These are phyloP conservation scores for Goniomonas avonlea DNA, from an alignment of 78 protist species.

Conservation along the genomic window DNA sequence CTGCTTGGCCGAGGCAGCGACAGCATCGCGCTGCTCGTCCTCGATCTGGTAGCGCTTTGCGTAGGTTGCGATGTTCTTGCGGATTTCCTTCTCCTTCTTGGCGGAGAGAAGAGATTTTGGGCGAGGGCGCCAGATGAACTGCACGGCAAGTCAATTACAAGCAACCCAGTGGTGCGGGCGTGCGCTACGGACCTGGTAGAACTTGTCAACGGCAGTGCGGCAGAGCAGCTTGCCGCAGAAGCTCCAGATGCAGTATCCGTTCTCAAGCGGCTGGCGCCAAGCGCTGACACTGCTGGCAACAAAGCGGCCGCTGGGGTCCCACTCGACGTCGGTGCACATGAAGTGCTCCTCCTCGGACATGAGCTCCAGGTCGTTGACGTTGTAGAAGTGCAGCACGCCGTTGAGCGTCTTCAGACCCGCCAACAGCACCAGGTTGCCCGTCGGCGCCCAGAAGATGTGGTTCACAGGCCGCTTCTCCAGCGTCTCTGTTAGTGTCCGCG, in stretches of 20 bases:
- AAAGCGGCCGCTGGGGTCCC: constrained; percentile 92
- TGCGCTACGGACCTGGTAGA: constrained; percentile 50
- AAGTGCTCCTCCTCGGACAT: constrained; percentile 69
- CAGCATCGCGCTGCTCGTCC: too few relatives aligned
- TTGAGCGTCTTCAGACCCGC: constrained; percentile 11
- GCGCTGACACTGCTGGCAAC: constrained; percentile 58
- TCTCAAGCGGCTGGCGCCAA: constrained; percentile 65
- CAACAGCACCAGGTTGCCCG: constrained; percentile 3
- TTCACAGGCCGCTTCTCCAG: constrained; percentile 34
- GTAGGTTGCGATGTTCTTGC: constrained; percentile 1
- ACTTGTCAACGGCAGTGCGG: constrained; percentile 52
- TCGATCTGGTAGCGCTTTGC: not conserved
- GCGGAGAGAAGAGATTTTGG: constrained; percentile 65
- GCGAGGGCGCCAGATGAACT: constrained; percentile 80
- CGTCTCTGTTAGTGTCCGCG: not conserved
- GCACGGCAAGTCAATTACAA: not conserved
- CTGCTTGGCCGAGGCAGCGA: too few relatives aligned
- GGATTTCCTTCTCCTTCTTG: constrained; percentile 36
- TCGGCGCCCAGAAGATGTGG: constrained; percentile 31
- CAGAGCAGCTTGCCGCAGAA: constrained; percentile 48
- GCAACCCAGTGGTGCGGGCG: too few relatives aligned
- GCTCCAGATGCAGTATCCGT: constrained; percentile 76
- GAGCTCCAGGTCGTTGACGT: constrained; percentile 37
- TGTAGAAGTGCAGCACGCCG: constrained; percentile 61
- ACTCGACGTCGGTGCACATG: constrained; percentile 61